phyloP scores from a whole-genome alignment of 2,329 filamentous ascomycete genomes.

The Talaromyces sp. region DNA sequence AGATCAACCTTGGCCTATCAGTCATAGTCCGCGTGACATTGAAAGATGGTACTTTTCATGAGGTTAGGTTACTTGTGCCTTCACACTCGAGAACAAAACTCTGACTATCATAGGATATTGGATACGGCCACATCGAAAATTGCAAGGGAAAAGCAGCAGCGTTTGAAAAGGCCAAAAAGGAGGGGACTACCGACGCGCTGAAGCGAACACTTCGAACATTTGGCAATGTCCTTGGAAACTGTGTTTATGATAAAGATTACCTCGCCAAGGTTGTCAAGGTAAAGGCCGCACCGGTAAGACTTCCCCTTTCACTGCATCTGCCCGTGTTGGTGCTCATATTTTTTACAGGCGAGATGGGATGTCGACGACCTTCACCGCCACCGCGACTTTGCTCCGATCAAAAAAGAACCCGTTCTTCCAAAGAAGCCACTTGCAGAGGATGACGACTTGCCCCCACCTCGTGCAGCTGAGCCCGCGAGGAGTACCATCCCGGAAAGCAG shows the following conservation, averaged over 20 bases:
- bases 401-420: slow-evolving; percentile 55
- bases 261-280: slow-evolving; percentile 86
- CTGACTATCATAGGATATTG: slow-evolving; percentile 66
- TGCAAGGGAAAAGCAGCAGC: slow-evolving; percentile 92
- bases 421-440: slow-evolving; percentile 47
- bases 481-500: slow-evolving; percentile 35
- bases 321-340: slow-evolving; percentile 16
- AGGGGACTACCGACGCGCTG: slow-evolving; percentile 90
- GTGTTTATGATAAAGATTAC: slow-evolving; percentile 96
- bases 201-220: slow-evolving; percentile 90
- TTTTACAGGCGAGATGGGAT: slow-evolving; percentile 66
- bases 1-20: slow-evolving; percentile 81
- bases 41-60: slow-evolving; percentile 92
- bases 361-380: slow-evolving; percentile 81
- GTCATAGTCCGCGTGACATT: slow-evolving; percentile 90
- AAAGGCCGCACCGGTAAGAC: slow-evolving; percentile 68
- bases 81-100: background rate
- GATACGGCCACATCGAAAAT: slow-evolving; percentile 96
- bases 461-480: slow-evolving; percentile 23
- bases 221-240: slow-evolving; percentile 96
- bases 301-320: background rate
- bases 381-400: slow-evolving; percentile 66
- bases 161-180: slow-evolving; percentile 98
- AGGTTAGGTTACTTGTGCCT: slow-evolving; percentile 50
- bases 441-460: slow-evolving; percentile 52